phyloP scores from a whole-genome alignment of 352 stramenopile genomes.

The Globisporangium radiosum region DNA sequence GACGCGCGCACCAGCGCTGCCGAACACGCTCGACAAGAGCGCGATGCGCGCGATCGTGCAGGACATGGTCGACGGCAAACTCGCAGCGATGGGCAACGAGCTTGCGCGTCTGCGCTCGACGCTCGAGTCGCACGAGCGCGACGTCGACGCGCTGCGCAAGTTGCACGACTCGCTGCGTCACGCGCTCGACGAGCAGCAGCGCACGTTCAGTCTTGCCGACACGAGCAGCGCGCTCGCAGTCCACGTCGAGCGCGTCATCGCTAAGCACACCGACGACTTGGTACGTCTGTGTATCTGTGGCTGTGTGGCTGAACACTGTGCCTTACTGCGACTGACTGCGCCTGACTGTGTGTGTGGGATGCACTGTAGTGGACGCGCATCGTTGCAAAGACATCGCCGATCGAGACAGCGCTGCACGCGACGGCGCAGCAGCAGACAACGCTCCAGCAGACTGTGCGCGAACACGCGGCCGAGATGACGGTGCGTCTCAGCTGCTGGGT shows the following conservation, averaged over 20 bases:
- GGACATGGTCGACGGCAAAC: conserved; percentile 63
- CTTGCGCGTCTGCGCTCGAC: conserved; percentile 41
- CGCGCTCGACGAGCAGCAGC: conserved; percentile 45
- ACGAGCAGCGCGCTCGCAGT: conserved; percentile 46
- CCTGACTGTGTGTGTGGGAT: neutral
- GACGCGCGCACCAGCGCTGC: conserved; percentile 25
- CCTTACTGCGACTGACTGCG: neutral
- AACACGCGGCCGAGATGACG: conserved; percentile 36
- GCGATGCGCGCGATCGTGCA: conserved; percentile 58
- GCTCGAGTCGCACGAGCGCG: conserved; percentile 43
- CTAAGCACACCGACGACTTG: conserved; percentile 57
- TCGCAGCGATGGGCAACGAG: conserved; percentile 50
- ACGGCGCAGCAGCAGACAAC: conserved; percentile 22
- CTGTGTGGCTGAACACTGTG: neutral
- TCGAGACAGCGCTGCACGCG: conserved; percentile 25
- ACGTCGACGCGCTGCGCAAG: conserved; percentile 50
- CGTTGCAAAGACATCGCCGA: conserved; percentile 26
- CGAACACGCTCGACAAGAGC: conserved; percentile 33
- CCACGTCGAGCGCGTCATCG: conserved; percentile 62
- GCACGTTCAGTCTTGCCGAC: conserved; percentile 55
- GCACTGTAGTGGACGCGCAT: conserved; percentile 43
- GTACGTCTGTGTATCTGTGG: conserved; percentile 18
- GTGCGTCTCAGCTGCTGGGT: conserved; percentile 14
- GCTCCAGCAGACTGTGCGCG: conserved; percentile 23
- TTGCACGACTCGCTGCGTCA: conserved; percentile 53